Conservation (phyloP, 73 alveolate species). For the Symbiodinium pilosum region DNA sequence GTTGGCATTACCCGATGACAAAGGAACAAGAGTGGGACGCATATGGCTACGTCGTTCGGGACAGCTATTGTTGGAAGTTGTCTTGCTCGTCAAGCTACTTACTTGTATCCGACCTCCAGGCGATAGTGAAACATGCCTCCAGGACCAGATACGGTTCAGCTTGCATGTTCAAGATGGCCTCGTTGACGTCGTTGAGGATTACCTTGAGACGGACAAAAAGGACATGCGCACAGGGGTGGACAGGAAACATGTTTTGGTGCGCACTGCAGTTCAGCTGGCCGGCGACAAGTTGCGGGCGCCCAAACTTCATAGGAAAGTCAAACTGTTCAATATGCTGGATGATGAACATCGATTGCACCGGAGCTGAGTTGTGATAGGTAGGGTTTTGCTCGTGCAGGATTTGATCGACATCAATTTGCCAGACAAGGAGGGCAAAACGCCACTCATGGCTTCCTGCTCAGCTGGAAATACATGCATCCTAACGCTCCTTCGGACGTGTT, state of each 20-base stretch:
- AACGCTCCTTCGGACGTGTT: too few relatives aligned
- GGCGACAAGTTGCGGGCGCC: too few relatives aligned
- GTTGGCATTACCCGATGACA: slow-evolving; percentile 65
- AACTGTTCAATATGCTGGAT: too few relatives aligned
- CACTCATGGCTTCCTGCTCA: slow-evolving; percentile 42
- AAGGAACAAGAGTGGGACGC: slow-evolving; percentile 80
- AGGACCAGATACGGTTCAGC: slow-evolving; percentile 73
- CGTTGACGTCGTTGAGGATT: slow-evolving; percentile 76
- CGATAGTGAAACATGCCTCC: too few relatives aligned
- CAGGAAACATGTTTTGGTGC: too few relatives aligned
- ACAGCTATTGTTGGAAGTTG: background rate
- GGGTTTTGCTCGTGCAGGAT: slow-evolving; percentile 10
- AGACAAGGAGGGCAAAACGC: slow-evolving; percentile 89
- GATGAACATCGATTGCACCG: too few relatives aligned
- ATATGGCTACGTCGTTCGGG: slow-evolving; percentile 90
- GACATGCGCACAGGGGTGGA: too few relatives aligned
- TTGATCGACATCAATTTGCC: slow-evolving; percentile 79
- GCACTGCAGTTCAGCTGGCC: too few relatives aligned
- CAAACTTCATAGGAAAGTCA: too few relatives aligned
- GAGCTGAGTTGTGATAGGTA: too few relatives aligned
- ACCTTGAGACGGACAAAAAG: slow-evolving; percentile 59
- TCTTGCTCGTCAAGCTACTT: too few relatives aligned
- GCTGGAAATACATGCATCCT: background rate
- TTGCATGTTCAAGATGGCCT: slow-evolving; percentile 81
- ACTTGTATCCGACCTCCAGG: too few relatives aligned